Percentiles rank a stretch among this genome's conserved stretches.
Conservation (phyloP, 192 early-diverging fungal species). For the Fimicolochytrium jonesii region DNA sequence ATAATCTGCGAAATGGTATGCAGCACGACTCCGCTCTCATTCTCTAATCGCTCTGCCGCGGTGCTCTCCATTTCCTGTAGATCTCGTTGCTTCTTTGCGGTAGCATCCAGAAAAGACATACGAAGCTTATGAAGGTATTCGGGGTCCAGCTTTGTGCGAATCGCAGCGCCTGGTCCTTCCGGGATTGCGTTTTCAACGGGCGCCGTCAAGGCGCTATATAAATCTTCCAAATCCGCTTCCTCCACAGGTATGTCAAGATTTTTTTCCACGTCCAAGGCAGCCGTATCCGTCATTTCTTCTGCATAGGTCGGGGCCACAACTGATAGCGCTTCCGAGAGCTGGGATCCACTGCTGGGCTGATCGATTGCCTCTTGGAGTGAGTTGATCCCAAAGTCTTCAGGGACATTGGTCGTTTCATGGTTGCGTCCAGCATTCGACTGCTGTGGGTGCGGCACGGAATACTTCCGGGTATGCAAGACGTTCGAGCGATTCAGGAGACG, state of each 20-base stretch:
- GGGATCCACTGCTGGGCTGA: no score
- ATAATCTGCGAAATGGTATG: conserved; percentile 33
- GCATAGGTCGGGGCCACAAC: no score
- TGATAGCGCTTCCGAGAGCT: no score
- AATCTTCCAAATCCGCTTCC: conserved; percentile 19
- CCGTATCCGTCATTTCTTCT: no score
- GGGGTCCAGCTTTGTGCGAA: conserved; percentile 21
- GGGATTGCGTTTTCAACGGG: neutral
- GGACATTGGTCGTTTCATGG: no score
- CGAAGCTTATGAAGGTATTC: conserved; percentile 13
- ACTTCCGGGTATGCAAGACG: no score
- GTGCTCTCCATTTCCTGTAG: neutral
- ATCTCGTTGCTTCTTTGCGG: conserved; percentile 1
- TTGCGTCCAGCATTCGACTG: no score
- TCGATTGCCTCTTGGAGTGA: no score
- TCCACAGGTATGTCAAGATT: conserved; percentile 20
- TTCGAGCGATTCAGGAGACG: no score
- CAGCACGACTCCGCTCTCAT: conserved; percentile 9
- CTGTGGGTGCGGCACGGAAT: no score
- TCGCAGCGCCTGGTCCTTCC: conserved; percentile 17
- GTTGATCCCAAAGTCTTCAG: no score
- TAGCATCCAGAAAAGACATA: neutral
- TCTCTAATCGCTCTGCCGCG: neutral
- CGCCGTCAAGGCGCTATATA: conserved; percentile 15
- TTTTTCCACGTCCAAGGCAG: neutral